These are phyloP conservation scores for Plasmodium gallinaceum DNA, from an alignment of 169 alveolate species.

Conservation along the genomic window DNA sequence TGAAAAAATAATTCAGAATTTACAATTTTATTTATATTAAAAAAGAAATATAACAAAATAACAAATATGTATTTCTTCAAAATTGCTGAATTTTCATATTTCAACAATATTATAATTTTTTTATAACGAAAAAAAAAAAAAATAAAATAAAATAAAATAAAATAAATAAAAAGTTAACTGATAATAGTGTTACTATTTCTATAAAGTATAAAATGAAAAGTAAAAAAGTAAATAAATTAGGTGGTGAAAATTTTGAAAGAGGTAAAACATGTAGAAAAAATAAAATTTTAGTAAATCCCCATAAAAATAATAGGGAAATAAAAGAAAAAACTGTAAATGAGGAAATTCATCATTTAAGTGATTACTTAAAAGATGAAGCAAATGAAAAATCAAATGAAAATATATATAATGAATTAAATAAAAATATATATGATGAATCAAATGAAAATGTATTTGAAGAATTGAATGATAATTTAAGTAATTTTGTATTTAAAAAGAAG, in stretches of 20 bases:
- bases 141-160: no score
- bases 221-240: background rate
- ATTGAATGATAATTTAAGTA: background rate
- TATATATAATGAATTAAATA: background rate
- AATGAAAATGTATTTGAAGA: constrained; percentile 3
- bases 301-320: no score
- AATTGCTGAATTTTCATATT: no score
- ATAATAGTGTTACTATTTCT: no score
- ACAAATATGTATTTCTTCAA: no score
- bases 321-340: background rate
- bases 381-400: background rate
- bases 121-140: no score
- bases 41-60: no score
- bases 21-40: no score
- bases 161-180: no score
- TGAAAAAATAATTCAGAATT: no score
- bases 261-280: background rate
- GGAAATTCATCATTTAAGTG: background rate
- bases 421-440: background rate
- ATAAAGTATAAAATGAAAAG: no score
- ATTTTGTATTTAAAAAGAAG: constrained; percentile 47
- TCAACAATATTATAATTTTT: no score
- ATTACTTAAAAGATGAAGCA: background rate
- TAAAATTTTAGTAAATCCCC: background rate
- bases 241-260: background rate